Evolutionary conservation across 805 yeast species (phyloP).

Genomic region (Suhomyces xylopsoci): DNA sequence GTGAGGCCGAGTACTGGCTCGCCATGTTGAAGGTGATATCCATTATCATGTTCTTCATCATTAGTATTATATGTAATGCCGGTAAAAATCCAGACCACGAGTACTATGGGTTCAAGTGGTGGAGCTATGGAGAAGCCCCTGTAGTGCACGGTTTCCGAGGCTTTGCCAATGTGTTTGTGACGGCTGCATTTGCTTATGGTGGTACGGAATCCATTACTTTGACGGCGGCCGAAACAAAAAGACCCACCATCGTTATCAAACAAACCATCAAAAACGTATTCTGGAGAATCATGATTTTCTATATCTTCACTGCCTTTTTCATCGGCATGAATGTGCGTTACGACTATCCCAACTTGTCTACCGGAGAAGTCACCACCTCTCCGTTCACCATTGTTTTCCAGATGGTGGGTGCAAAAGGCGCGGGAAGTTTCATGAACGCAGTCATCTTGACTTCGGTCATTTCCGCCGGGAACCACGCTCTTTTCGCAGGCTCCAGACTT

Average conservation of each 20-base stretch:
- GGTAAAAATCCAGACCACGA: conserved; percentile 51
- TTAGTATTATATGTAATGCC: conserved; percentile 54
- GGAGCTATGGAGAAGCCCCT: conserved; percentile 51
- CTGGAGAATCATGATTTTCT: conserved; percentile 32
- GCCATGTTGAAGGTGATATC: conserved; percentile 47
- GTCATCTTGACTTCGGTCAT: conserved; percentile 54
- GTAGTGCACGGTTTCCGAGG: conserved; percentile 51
- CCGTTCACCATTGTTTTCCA: conserved; percentile 44
- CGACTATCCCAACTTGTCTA: conserved; percentile 31
- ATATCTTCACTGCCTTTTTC: conserved; percentile 36
- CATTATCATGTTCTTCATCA: conserved; percentile 52
- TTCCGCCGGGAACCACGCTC: conserved; percentile 54
- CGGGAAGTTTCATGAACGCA: conserved; percentile 48
- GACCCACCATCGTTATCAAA: conserved; percentile 29
- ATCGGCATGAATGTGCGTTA: conserved; percentile 43
- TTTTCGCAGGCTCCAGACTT: conserved; percentile 50
- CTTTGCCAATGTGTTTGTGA: conserved; percentile 48
- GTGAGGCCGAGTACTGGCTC: conserved; percentile 40
- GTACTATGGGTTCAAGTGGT: conserved; percentile 43
- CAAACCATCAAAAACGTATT: conserved; percentile 31
- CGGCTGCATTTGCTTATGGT: conserved; percentile 52
- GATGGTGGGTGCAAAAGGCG: conserved; percentile 41
- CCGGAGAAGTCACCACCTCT: conserved; percentile 28
- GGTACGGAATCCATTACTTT: conserved; percentile 43
- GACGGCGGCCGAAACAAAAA: conserved; percentile 34